These are phyloP conservation scores for Chaetoscypha palmicola DNA, from an alignment of 2,329 filamentous ascomycete species.

Conservation along the genomic window DNA sequence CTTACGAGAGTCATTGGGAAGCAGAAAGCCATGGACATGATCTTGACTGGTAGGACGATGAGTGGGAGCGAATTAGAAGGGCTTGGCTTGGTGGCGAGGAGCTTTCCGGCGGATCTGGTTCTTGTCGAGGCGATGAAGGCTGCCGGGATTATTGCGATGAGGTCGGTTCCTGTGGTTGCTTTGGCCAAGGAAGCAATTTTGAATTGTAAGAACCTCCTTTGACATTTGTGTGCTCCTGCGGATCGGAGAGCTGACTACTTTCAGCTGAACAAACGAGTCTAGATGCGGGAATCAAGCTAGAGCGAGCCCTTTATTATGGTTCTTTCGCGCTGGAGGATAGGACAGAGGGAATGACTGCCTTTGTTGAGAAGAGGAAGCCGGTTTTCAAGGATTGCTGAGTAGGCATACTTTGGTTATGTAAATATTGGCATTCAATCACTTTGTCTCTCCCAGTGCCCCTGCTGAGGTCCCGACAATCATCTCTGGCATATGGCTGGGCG, in stretches of 20 bases:
- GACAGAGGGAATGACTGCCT: slow-evolving; percentile 51
- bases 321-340: slow-evolving; percentile 40
- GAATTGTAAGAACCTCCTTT: slow-evolving; percentile 30
- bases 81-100: slow-evolving; percentile 22
- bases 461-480: too few relatives aligned
- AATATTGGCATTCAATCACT: too few relatives aligned
- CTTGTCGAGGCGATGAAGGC: slow-evolving; percentile 34
- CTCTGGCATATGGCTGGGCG: too few relatives aligned
- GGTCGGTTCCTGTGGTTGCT: slow-evolving; percentile 35
- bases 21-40: slow-evolving; percentile 29
- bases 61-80: slow-evolving; percentile 16
- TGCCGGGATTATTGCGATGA: slow-evolving; percentile 35
- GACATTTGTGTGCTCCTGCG: too few relatives aligned
- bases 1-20: slow-evolving; percentile 33
- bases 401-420: too few relatives aligned
- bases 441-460: too few relatives aligned
- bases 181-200: slow-evolving; percentile 39
- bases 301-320: slow-evolving; percentile 33
- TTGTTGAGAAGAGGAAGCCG: slow-evolving; percentile 52
- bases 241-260: too few relatives aligned
- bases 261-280: slow-evolving; percentile 38
- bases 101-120: slow-evolving; percentile 32
- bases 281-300: slow-evolving; percentile 35
- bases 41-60: slow-evolving; percentile 18
- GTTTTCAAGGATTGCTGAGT: slow-evolving; percentile 39